Evolutionary conservation across 495 filamentous ascomycete genomes (phyloP).

Genomic region (Hypoxylon subgilvum): DNA sequence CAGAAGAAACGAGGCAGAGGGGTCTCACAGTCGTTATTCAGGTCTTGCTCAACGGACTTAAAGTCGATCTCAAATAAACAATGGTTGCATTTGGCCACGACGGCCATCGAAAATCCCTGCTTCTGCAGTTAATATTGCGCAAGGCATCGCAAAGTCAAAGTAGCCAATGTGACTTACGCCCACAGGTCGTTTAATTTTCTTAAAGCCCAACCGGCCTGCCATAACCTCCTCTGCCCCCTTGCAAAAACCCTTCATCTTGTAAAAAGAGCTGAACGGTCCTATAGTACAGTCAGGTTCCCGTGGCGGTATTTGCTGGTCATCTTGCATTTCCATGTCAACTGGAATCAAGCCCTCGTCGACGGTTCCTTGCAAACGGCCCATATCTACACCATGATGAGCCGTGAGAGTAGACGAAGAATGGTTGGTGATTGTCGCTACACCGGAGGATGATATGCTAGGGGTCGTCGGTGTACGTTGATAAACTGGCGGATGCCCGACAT

Average conservation of each 20-base stretch:
- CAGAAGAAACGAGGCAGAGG: not conserved
- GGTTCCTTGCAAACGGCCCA: not conserved
- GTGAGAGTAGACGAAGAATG: constrained; percentile 25
- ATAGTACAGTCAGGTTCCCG: constrained; percentile 45
- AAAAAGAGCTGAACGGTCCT: constrained; percentile 45
- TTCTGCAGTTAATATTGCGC: constrained; percentile 5
- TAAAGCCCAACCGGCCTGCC: constrained; percentile 45
- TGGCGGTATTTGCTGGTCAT: constrained; percentile 12
- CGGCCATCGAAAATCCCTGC: constrained; percentile 39
- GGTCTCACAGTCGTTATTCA: constrained; percentile 44
- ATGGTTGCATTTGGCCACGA: constrained; percentile 48
- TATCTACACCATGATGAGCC: not conserved
- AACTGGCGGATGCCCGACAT: constrained; percentile 33
- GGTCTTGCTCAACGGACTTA: constrained; percentile 45
- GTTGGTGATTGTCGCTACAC: constrained; percentile 22
- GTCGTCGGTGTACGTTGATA: constrained; percentile 26
- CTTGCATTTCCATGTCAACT: constrained; percentile 38
- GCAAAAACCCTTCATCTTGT: constrained; percentile 51
- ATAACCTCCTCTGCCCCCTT: constrained; percentile 49
- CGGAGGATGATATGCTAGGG: constrained; percentile 31
- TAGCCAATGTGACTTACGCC: constrained; percentile 29
- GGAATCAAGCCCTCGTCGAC: constrained; percentile 46
- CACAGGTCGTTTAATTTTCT: constrained; percentile 45
- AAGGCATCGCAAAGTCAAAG: not conserved
- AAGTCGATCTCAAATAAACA: constrained; percentile 51